Conservation (phyloP, 129 eudicot species). For the Arctium minus region DNA sequence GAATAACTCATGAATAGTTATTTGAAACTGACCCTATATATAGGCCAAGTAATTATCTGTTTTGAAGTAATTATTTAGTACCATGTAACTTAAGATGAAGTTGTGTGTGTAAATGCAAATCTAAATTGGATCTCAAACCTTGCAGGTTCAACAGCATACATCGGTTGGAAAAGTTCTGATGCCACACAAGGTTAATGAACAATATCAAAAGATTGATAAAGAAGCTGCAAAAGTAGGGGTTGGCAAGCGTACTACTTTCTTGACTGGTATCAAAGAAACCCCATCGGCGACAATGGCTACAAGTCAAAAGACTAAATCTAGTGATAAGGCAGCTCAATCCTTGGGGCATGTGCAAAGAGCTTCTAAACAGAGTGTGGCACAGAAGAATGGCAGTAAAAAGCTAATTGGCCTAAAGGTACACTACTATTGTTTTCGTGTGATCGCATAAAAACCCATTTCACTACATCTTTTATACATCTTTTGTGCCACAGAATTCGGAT, state of each 20-base stretch:
- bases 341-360: constrained; percentile 29
- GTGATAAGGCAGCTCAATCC: constrained; percentile 20
- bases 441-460: not conserved
- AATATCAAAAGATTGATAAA: not conserved
- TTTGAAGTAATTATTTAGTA: not conserved
- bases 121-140: not conserved
- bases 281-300: not conserved
- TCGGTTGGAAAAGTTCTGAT: constrained; percentile 28
- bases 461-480: not conserved
- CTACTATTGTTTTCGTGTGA: not conserved
- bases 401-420: constrained; percentile 34
- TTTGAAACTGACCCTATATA: not conserved
- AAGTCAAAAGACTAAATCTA: constrained; percentile 12
- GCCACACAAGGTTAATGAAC: constrained; percentile 28
- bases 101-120: not conserved
- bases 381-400: constrained; percentile 32
- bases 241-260: constrained; percentile 1
- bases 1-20: not conserved
- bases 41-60: not conserved
- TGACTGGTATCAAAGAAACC: constrained; percentile 35
- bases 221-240: constrained; percentile 13
- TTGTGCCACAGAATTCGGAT: not conserved
- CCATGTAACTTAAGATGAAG: not conserved
- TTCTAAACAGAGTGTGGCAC: constrained; percentile 14
- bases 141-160: constrained; percentile 34